Evolutionary conservation across 192 early-diverging fungal genomes (phyloP).

Genomic region (Linnemannia exigua): DNA sequence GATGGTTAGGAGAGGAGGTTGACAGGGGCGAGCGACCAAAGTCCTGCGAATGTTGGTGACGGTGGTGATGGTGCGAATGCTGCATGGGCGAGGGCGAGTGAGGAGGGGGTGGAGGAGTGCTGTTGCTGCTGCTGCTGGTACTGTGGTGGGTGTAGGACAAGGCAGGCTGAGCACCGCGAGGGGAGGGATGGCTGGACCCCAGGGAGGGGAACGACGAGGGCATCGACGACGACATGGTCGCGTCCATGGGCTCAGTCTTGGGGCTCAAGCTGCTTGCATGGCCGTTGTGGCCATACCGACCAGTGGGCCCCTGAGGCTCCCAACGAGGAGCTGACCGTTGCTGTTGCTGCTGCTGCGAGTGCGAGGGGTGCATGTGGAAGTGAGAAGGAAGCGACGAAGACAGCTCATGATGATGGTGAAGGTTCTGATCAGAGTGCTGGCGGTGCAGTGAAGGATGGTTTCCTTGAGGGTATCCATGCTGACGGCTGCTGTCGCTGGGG

Average conservation of each 20-base stretch:
- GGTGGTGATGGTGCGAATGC: constrained; percentile 24
- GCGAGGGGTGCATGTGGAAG: constrained; percentile 30
- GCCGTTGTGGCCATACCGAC: constrained; percentile 3
- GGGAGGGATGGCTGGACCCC: constrained; percentile 13
- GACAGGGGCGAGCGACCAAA: constrained; percentile 46
- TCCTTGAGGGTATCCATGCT: constrained; percentile 21
- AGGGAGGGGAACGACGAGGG: constrained; percentile 36
- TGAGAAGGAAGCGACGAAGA: constrained; percentile 56
- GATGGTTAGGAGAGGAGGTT: constrained; percentile 16
- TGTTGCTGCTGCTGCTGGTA: constrained; percentile 14
- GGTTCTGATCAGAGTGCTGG: constrained; percentile 21
- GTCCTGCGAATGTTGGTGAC: constrained; percentile 48
- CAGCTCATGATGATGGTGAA: constrained; percentile 38
- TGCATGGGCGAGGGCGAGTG: constrained; percentile 26
- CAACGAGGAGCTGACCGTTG: constrained; percentile 26
- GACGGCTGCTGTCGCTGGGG: constrained; percentile 5
- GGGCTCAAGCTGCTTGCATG: constrained; percentile 40
- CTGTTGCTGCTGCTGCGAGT: constrained; percentile 2
- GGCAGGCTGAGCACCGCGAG: constrained; percentile 16
- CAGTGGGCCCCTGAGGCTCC: constrained; percentile 31
- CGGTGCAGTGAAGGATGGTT: constrained; percentile 6
- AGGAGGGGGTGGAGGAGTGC: constrained; percentile 24
- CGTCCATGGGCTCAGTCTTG: constrained; percentile 43
- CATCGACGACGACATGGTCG: constrained; percentile 47
- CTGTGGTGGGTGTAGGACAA: constrained; percentile 26